phyloP scores from a whole-genome alignment of 176 grass and related monocot genomes.

The Carex pumila region DNA sequence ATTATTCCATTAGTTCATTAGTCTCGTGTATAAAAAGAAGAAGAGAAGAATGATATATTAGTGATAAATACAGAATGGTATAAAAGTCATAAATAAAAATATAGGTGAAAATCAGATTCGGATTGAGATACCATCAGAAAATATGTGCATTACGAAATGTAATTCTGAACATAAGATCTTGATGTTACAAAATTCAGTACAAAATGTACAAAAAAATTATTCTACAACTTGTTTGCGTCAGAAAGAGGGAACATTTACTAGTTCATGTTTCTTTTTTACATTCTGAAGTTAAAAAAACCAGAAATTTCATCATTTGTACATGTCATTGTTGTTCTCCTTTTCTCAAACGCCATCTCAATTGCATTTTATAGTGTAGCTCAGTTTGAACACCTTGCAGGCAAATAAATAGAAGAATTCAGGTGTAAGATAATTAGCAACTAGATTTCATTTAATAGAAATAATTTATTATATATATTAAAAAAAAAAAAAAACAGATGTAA shows the following conservation, averaged over 20 bases:
- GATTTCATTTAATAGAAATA: background rate
- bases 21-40: background rate
- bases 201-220: background rate
- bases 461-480: background rate
- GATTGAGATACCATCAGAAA: background rate
- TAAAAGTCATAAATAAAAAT: background rate
- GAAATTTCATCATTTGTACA: background rate
- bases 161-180: background rate
- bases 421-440: background rate
- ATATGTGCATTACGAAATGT: background rate
- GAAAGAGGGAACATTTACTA: background rate
- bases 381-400: background rate
- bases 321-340: background rate
- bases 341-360: background rate
- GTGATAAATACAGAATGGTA: background rate
- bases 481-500: background rate
- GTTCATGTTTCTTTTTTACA: background rate
- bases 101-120: background rate
- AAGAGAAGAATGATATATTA: background rate
- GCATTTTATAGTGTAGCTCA: background rate
- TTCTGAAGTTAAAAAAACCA: background rate
- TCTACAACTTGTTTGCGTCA: background rate
- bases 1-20: background rate
- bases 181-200: background rate
- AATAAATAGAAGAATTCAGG: background rate